Base-by-base conservation (phyloP, 768 basidiomycete genomes). In the Pleurotus tuoliensis region DNA sequence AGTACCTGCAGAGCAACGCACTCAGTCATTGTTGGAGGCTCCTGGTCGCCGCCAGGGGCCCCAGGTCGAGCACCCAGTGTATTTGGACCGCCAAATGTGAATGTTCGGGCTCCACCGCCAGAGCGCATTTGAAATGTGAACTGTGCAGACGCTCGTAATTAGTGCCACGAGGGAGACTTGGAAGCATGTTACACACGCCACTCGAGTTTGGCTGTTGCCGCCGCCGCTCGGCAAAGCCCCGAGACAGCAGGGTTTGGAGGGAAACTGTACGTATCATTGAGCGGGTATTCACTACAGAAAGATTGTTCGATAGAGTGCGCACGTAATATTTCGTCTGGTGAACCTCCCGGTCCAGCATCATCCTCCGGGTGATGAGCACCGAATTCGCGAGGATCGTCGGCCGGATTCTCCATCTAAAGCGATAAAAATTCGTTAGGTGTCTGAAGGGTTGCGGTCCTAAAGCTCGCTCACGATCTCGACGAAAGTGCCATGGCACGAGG, bases 401-500 rank as follows among this genome's bases (percentile, higher is more conserved):
- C 64, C 20, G 84, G 74, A 67, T 89, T 80, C 67, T 92, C 90
- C 66, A 92, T 83, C 90, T 92, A 67, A 18, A 34, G 30, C 44
- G 53, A 62, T 49, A 54, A 55, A 38, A 45, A 27, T 40, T 27
- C 40, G 47, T 27, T 40, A 38, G 48, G 11, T 11, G 40, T 38
- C 39, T 13, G 47, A 40, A 11, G 40, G 55, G 49, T 56, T 40
- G 38, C 18, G 51, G 52, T 18, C 20, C 41, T 30, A 43, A 18
- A 48, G 41, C 18, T 40, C 16, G 59, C 71, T 43, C 46, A 86
- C 92, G 78, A 81, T 87, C 70, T 94, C 92, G 2, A 95, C 88
- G 63, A 96, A 96, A 16, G 83, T 78, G 5, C 92, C 80, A 61
- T 81, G 78, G 71, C 93, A 96, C 20, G 86, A 88, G 48, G 92